Percentiles rank a stretch among this genome's conserved stretches.
Evolutionary conservation across 1,284 basidiomycete genomes (phyloP).

Genomic region (Pseudozyma tsukubaensis): DNA sequence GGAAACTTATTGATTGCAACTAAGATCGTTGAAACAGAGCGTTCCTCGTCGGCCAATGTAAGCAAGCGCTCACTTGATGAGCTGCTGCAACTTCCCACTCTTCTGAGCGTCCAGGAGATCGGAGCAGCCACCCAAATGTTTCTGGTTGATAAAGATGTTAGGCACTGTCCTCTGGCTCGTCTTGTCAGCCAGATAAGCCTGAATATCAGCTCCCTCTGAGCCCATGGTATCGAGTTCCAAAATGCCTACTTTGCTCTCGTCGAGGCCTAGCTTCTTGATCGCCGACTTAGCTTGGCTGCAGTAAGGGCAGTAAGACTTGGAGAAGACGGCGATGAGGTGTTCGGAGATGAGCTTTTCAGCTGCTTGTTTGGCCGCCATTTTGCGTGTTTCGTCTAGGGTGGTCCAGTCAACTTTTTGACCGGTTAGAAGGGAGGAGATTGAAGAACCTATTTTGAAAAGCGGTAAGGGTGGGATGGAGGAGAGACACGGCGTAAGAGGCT

Average conservation of each 20-base stretch:
- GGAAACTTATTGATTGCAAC: no score
- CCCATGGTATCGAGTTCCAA: slow-evolving; percentile 69
- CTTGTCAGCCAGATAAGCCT: slow-evolving; percentile 69
- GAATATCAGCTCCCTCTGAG: slow-evolving; percentile 63
- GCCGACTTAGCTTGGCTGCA: slow-evolving; percentile 68
- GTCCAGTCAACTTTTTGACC: slow-evolving; percentile 10
- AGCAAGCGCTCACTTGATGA: no score
- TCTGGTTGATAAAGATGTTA: slow-evolving; percentile 70
- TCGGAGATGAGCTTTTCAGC: slow-evolving; percentile 67
- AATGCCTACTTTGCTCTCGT: slow-evolving; percentile 62
- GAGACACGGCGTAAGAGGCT: neutral
- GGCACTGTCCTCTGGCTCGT: slow-evolving; percentile 71
- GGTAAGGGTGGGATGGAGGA: neutral
- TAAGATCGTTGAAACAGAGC: neutral
- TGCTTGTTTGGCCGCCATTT: slow-evolving; percentile 67
- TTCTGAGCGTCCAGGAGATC: slow-evolving; percentile 59
- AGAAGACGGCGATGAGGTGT: slow-evolving; percentile 69
- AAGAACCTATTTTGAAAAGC: slow-evolving; percentile 33
- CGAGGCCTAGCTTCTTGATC: slow-evolving; percentile 63
- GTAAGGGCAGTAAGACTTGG: slow-evolving; percentile 68
- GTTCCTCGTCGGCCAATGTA: no score
- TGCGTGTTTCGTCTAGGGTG: slow-evolving; percentile 13
- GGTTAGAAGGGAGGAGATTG: slow-evolving; percentile 13
- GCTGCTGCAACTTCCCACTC: slow-evolving; percentile 67
- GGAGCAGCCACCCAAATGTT: slow-evolving; percentile 69